Evolutionary conservation across 2,329 filamentous ascomycete species (phyloP), one percentile per base, ranked within the genome.

Genomic region (Colletotrichum cuscutae): DNA sequence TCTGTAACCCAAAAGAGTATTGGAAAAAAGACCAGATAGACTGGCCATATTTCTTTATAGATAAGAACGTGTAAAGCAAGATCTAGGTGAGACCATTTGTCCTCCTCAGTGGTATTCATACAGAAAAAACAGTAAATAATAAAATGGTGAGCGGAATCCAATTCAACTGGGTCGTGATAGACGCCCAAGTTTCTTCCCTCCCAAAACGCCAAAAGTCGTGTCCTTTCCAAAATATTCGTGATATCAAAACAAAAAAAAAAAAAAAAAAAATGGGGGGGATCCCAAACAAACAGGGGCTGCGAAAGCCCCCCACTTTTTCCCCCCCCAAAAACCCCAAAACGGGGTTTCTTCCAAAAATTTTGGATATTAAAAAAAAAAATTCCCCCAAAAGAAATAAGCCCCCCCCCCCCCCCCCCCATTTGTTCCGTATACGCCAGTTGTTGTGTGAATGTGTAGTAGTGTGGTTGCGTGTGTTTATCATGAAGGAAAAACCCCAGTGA

Each of bases 31-130:
- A 56, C 63, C 68, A 61, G 24, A 15, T 15, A 60, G 6, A 42
- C 46, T 71, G 68, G 63, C 24, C 24, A 2, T 56, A 3, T 61
- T 13, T 30, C 49, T 11, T 59, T 49, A 7, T 5, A 7, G 11
- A 3, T 24, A 5, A 28, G 19, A 63, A 59, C 19, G 13, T 60
- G 32, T 49, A 46, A 49, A 70, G 32, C 42, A 24, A 56, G 12
- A 65, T 72, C 49, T 60, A 49, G 53, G 66, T 19, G 24, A 60
- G 54, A 65, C 60, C 2, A 2, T 19, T 35, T 58, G 65, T n/a
- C 37, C 66, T 26, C 49, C 46, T 15, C 59, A 13, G 42, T 72
- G 70, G 60, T 72, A 72, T 72, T 72, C 70, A 56, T 72, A 72
- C 70, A 70, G 54, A 46, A 42, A n/a, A n/a, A 68, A 30, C 7